phyloP scores from a whole-genome alignment of 2,329 filamentous ascomycete genomes.

The Exophiala aquamarina region DNA sequence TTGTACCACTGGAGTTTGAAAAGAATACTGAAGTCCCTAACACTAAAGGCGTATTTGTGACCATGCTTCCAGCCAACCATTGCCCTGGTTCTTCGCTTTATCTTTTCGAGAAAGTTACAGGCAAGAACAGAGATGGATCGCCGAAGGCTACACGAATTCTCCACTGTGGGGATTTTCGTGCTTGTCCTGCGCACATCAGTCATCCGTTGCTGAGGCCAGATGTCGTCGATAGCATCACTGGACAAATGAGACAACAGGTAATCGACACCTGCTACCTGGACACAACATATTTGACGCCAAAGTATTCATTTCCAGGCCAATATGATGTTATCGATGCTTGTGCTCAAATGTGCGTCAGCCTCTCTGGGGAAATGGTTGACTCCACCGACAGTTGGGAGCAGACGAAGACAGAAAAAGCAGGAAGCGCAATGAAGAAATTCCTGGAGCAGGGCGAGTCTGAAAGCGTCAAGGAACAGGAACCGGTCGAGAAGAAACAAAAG shows the following conservation, averaged over 20 bases:
- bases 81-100: slow-evolving; percentile 94
- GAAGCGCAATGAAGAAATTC: slow-evolving; percentile 64
- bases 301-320: slow-evolving; percentile 91
- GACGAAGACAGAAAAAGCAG: slow-evolving; percentile 55
- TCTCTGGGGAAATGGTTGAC: slow-evolving; percentile 66
- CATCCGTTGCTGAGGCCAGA: slow-evolving; percentile 82
- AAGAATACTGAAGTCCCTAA: slow-evolving; percentile 73
- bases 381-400: slow-evolving; percentile 57
- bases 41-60: slow-evolving; percentile 80
- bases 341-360: slow-evolving; percentile 78
- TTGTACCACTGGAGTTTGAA: slow-evolving; percentile 85
- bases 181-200: slow-evolving; percentile 77
- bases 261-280: slow-evolving; percentile 97
- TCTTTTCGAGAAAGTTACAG: slow-evolving; percentile 77
- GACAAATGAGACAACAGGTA: slow-evolving; percentile 74
- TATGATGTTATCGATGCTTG: slow-evolving; percentile 84
- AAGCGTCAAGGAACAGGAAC: slow-evolving; percentile 35
- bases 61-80: slow-evolving; percentile 95
- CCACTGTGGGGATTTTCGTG: slow-evolving; percentile 94
- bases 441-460: slow-evolving; percentile 47
- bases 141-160: slow-evolving; percentile 73
- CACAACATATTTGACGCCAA: slow-evolving; percentile 93
- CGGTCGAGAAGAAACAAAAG: slow-evolving; percentile 25
- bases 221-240: slow-evolving; percentile 66
- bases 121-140: slow-evolving; percentile 53